Conservation (phyloP, 1,284 basidiomycete genomes). For the Pseudomicrostroma phylloplanum region DNA sequence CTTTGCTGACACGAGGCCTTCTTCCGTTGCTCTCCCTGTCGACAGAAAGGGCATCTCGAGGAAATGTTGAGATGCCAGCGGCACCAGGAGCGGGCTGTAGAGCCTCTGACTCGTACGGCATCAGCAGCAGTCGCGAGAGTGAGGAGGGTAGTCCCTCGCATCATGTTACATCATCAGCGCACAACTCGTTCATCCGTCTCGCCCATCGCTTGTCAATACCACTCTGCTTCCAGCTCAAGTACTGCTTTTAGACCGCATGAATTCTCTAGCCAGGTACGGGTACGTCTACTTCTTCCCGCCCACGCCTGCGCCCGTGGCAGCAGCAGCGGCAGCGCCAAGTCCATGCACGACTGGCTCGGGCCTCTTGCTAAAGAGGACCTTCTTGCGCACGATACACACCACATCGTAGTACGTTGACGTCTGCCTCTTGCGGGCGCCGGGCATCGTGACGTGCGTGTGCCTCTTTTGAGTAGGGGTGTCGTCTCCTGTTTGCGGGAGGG, state of each 20-base stretch:
- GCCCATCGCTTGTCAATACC: too few species aligned
- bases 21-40: not conserved
- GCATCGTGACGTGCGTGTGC: not conserved
- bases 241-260: too few species aligned
- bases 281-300: too few species aligned
- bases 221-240: too few species aligned
- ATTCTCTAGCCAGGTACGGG: too few species aligned
- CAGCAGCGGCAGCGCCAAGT: not conserved
- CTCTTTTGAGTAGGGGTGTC: conserved; percentile 1
- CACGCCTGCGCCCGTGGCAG: too few species aligned
- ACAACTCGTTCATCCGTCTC: too few species aligned
- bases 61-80: conserved; percentile 1
- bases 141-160: not conserved
- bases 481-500: conserved; percentile 4
- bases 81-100: not conserved
- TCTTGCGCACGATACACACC: conserved; percentile 41
- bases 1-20: not conserved
- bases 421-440: not conserved
- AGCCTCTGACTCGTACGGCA: not conserved
- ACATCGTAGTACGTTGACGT: conserved; percentile 33
- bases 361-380: conserved; percentile 62
- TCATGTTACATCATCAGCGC: too few species aligned
- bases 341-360: conserved; percentile 58
- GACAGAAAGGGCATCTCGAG: not conserved
- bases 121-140: too few species aligned